Evolutionary conservation across 2,329 filamentous ascomycete genomes (phyloP).

Genomic region (Calonectria montana): DNA sequence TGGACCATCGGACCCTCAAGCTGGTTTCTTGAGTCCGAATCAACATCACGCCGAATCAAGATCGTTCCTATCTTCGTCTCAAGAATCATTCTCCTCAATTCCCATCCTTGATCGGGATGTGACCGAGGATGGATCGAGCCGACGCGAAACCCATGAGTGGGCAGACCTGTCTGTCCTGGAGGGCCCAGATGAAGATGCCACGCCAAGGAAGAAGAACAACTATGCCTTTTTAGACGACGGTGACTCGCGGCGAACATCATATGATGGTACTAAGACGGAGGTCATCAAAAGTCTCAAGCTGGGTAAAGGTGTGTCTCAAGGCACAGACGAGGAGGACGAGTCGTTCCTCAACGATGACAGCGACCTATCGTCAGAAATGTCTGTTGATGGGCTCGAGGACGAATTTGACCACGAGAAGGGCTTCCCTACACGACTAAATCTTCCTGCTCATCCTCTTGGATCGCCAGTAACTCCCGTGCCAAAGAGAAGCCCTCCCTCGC

Average conservation of each 20-base stretch:
- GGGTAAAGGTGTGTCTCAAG: slow-evolving; percentile 46
- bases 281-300: slow-evolving; percentile 60
- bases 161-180: slow-evolving; percentile 66
- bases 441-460: slow-evolving; percentile 51
- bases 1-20: slow-evolving; percentile 33
- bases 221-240: slow-evolving; percentile 32
- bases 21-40: slow-evolving; percentile 36
- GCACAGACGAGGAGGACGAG: slow-evolving; percentile 48
- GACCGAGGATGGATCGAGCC: slow-evolving; percentile 61
- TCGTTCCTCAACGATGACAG: slow-evolving; percentile 65
- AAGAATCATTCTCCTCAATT: slow-evolving; percentile 80
- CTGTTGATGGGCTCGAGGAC: slow-evolving; percentile 58
- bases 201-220: slow-evolving; percentile 34
- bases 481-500: slow-evolving; percentile 45
- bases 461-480: slow-evolving; percentile 45
- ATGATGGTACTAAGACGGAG: slow-evolving; percentile 64
- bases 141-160: slow-evolving; percentile 60
- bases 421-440: slow-evolving; percentile 31
- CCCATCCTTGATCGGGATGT: slow-evolving; percentile 79
- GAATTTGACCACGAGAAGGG: slow-evolving; percentile 50
- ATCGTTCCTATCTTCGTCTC: slow-evolving; percentile 70
- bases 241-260: slow-evolving; percentile 57
- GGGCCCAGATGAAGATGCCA: slow-evolving; percentile 56
- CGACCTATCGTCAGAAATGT: slow-evolving; percentile 73
- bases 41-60: slow-evolving; percentile 50